Base-by-base conservation (phyloP, 108 stramenopile genomes). In the Pseudonitzschia multistriata region DNA sequence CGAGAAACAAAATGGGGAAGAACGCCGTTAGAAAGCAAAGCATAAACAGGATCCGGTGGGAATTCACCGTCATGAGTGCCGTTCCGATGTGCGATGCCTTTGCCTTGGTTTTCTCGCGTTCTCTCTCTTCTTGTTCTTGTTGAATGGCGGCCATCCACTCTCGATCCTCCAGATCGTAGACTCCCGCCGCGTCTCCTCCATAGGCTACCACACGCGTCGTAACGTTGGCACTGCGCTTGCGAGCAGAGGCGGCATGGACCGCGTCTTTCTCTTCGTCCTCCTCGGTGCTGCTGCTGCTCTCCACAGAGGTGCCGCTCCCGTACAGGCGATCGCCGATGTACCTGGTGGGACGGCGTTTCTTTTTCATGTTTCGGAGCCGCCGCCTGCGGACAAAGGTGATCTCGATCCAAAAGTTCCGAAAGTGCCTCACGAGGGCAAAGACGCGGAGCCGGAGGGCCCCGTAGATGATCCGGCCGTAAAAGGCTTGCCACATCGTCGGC, bases 401-500 rank as follows among this genome's bases (percentile, higher is more conserved):
- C 33, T 78, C 79, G 31, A 93, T 71, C 86, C 88, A 90, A 83
- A 87, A 83, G 27, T 90, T 78, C 34, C 83, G 85, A 88, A 87
- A 91, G 63, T 94, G 93, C 17, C 93, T 83, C 28, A 94, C 84
- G 17, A 90, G 71, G 13, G 85, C 88, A 80, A 90, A 94, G 21
- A 91, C 65, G 36, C 93, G 88, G 33, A 94, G 66, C 65, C 73
- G 28, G 81, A 67, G 33, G 88, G 34, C 19, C 71, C 82, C 39
- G 88, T 57, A 45, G 64, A 74, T 29, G 72, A 73, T n/a, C 72
- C 61, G 10, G 85, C 93, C 37, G 63, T 67, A 30, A 77, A 76
- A 25, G 74, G 67, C 15, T 79, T 29, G 27, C 66, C 29, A 15
- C 11, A 49, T 11, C 21, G 27, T n/a, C 4, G 81, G 74, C 7